Base-by-base conservation (phyloP, 495 filamentous ascomycete genomes). In the Patellaria atrata region DNA sequence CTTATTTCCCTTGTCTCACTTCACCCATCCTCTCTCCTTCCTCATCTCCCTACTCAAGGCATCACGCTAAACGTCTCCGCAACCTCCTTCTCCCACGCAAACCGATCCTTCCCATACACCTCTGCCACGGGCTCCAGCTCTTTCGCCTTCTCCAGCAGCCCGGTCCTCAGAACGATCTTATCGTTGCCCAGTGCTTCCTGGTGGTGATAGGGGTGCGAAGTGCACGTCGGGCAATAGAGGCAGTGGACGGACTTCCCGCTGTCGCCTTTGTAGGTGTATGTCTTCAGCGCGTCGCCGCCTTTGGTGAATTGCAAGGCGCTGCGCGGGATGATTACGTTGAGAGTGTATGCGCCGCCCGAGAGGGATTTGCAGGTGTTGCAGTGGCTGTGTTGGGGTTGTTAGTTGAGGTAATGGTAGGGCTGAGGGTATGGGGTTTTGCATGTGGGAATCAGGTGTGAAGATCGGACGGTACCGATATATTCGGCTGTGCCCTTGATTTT, bases 221-320 rank as follows among this genome's bases (percentile, higher is more conserved):
- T 68, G 58, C 65, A 68, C 36, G 61, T 68, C 16, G 61, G 61
- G 50, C 65, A 69, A 47, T 64, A 68, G 50, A 61, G 68, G 54
- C 66, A 70, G 50, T 66, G 33, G 20, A 68, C 64, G 2, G 53
- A 42, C 2, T 69, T 65, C 38, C 64, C 61, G 9, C 6, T 17
- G 11, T 67, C 63, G 23, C 65, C 66, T 22, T 56, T 50, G 49
- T 70, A 71, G 19, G 59, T 61, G 49, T 68, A 69, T 16, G 40
- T 49, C 20, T 55, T 63, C 24, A 63, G 42, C 6, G 39, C 37
- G 23, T 47, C 41, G 11, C 41, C 48, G 22, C 64, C 65, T 38
- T 65, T 63, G 21, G 59, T 67, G 58, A 70, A 50, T 21, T 61
- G 59, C 43, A 67, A 40, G 32, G 57, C 51, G 12, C 48, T 38